Percentiles rank a stretch among this genome's conserved stretches.
Evolutionary conservation across 2,329 filamentous ascomycete species (phyloP).

Genomic region (Colletotrichum zoysiae): DNA sequence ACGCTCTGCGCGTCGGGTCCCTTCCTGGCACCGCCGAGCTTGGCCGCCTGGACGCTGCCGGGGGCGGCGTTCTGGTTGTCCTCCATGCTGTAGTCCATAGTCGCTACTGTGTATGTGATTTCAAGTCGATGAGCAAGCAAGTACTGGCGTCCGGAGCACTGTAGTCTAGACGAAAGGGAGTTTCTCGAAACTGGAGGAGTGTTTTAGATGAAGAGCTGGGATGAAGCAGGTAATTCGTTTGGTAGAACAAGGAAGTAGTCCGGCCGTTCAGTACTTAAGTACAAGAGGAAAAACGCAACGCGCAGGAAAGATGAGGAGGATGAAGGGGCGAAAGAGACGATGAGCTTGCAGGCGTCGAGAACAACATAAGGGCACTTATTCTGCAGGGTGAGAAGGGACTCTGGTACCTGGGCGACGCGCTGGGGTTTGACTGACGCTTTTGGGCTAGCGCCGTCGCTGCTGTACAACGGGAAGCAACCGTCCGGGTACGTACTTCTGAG

Average conservation of each 20-base stretch:
- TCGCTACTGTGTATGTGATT: conserved; percentile 6
- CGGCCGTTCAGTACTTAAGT: conserved; percentile 18
- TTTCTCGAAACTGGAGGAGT: conserved; percentile 3
- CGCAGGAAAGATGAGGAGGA: conserved; percentile 11
- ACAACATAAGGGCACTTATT: conserved; percentile 32
- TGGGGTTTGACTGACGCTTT: conserved; percentile 23
- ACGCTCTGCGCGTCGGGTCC: conserved; percentile 78
- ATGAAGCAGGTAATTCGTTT: conserved; percentile 25
- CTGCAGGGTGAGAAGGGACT: conserved; percentile 32
- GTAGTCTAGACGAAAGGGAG: conserved; percentile 10
- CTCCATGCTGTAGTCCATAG: conserved; percentile 61
- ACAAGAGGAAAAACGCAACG: conserved; percentile 7
- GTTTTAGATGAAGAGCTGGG: background rate
- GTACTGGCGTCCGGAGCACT: background rate
- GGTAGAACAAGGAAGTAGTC: background rate
- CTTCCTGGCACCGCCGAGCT: conserved; percentile 69
- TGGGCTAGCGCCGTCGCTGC: conserved; percentile 38
- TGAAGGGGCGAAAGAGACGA: conserved; percentile 29
- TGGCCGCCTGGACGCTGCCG: conserved; percentile 71
- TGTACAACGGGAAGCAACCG: conserved; percentile 28
- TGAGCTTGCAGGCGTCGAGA: conserved; percentile 22
- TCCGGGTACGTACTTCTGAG: conserved; percentile 22
- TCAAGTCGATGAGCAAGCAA: background rate
- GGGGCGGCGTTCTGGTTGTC: conserved; percentile 77
- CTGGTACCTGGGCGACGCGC: conserved; percentile 41